These are phyloP conservation scores for Stephanocyclus meneghinianus DNA, from an alignment of 352 stramenopile species.

Conservation along the genomic window DNA sequence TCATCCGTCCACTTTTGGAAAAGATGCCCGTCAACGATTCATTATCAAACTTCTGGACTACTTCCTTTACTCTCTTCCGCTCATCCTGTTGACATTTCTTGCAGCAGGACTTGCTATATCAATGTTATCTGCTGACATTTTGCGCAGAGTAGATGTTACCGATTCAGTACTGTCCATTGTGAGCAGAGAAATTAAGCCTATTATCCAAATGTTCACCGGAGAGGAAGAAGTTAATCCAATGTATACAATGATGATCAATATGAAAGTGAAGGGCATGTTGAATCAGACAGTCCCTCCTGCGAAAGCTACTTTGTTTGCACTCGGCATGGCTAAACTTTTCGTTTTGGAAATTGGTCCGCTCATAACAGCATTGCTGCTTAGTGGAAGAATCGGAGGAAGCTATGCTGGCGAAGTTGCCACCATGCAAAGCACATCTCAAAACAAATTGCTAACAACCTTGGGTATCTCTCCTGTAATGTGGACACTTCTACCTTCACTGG, in stretches of 20 bases:
- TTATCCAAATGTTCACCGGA: slow-evolving; percentile 74
- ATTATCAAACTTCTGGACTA: slow-evolving; percentile 70
- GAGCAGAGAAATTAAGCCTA: slow-evolving; percentile 66
- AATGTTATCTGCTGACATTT: slow-evolving; percentile 74
- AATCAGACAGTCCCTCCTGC: slow-evolving; percentile 67
- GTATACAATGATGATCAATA: slow-evolving; percentile 70
- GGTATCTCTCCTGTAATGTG: slow-evolving; percentile 65
- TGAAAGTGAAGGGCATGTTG: slow-evolving; percentile 70
- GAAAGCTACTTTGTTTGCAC: slow-evolving; percentile 74
- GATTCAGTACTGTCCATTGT: slow-evolving; percentile 69
- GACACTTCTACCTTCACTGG: slow-evolving; percentile 67
- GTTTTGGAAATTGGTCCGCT: slow-evolving; percentile 79
- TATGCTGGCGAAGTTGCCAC: slow-evolving; percentile 79
- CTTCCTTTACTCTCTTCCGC: slow-evolving; percentile 65
- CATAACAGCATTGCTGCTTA: slow-evolving; percentile 73
- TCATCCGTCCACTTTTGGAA: slow-evolving; percentile 63
- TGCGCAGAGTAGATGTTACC: slow-evolving; percentile 68
- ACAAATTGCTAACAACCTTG: slow-evolving; percentile 70
- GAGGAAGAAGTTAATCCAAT: slow-evolving; percentile 62
- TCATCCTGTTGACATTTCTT: slow-evolving; percentile 75
- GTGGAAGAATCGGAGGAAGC: slow-evolving; percentile 72
- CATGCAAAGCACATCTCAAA: slow-evolving; percentile 77
- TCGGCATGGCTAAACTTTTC: slow-evolving; percentile 80
- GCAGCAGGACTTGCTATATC: slow-evolving; percentile 75
- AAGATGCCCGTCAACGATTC: slow-evolving; percentile 58